Evolutionary conservation across 805 yeast species (phyloP).

Genomic region (Hanseniaspora clermontiae): DNA sequence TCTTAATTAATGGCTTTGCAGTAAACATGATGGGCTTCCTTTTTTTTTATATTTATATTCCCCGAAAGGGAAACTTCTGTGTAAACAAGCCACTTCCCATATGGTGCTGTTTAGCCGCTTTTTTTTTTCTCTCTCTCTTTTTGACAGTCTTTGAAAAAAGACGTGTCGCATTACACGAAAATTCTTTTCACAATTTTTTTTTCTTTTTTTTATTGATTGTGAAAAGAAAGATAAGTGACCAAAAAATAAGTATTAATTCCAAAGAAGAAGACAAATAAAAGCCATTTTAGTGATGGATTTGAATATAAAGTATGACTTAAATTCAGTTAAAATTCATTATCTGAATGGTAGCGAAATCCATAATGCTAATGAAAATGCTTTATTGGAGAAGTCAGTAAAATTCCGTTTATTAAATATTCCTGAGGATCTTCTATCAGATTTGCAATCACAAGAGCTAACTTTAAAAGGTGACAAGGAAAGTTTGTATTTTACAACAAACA

Average conservation of each 20-base stretch:
- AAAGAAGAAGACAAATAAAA: no score
- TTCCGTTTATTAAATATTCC: slow-evolving; percentile 43
- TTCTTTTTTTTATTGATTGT: no score
- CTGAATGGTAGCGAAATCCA: slow-evolving; percentile 6
- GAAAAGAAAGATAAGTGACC: no score
- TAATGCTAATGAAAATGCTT: neutral
- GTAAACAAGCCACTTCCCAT: neutral
- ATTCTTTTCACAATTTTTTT: no score
- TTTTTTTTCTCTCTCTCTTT: no score
- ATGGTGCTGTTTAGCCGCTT: no score
- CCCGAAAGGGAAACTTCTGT: neutral
- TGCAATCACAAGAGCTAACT: slow-evolving; percentile 20
- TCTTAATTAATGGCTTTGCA: neutral
- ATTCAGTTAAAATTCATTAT: neutral
- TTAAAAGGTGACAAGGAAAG: slow-evolving; percentile 1
- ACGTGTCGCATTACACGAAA: no score
- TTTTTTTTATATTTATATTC: neutral
- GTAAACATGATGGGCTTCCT: neutral
- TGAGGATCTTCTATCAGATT: slow-evolving; percentile 34
- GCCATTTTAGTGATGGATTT: neutral
- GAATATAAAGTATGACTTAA: neutral
- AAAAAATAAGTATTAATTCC: no score
- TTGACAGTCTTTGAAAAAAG: no score
- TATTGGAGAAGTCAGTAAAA: slow-evolving; percentile 21
- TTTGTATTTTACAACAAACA: slow-evolving; percentile 38